phyloP scores from a whole-genome alignment of 306 rosid genomes.

The Urtica urens region DNA sequence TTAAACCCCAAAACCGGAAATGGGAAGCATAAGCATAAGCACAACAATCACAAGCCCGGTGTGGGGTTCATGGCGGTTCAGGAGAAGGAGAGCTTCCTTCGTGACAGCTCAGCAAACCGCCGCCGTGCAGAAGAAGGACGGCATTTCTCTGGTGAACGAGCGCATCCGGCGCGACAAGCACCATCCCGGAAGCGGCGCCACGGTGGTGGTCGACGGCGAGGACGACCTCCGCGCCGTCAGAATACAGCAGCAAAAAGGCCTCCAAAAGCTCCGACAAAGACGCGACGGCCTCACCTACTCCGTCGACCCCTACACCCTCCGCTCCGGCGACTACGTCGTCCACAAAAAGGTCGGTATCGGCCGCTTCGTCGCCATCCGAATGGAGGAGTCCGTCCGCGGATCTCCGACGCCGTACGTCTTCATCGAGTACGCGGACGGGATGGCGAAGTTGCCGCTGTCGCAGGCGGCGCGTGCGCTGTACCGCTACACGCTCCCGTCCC shows the following conservation, averaged over 20 bases:
- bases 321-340: constrained; percentile 84
- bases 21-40: too few relatives aligned
- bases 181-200: too few relatives aligned
- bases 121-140: too few relatives aligned
- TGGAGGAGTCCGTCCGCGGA: constrained; percentile 55
- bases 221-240: too few relatives aligned
- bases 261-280: background rate
- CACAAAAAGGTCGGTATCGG: constrained; percentile 95
- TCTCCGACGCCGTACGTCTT: constrained; percentile 50
- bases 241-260: constrained; percentile 42
- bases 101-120: too few relatives aligned
- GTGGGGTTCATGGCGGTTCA: too few relatives aligned
- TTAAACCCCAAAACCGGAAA: too few relatives aligned
- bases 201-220: too few relatives aligned
- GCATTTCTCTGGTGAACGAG: too few relatives aligned
- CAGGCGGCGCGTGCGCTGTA: constrained; percentile 90
- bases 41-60: too few relatives aligned
- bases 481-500: constrained; percentile 79
- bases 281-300: constrained; percentile 37
- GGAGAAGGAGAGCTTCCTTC: too few relatives aligned
- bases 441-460: constrained; percentile 86
- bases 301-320: constrained; percentile 78
- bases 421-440: constrained; percentile 86
- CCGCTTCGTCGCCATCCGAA: constrained; percentile 65
- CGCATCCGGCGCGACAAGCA: too few relatives aligned